Evolutionary conservation across 805 yeast genomes (phyloP), one percentile per base, ranked within the genome.

Genomic region (Candida rishiriensis): DNA sequence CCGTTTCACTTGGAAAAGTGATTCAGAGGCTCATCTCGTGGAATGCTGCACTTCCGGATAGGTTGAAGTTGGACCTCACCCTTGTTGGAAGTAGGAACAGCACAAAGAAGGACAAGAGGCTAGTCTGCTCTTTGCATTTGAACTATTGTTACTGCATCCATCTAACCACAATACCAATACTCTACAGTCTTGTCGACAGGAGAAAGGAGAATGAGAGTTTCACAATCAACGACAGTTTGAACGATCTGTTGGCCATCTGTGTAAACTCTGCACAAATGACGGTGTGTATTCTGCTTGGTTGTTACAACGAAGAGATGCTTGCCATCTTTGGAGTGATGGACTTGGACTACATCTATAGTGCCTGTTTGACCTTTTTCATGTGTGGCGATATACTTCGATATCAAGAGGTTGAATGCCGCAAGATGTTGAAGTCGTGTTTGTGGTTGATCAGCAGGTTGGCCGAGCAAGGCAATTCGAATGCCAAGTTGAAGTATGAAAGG

Each of bases 311-410:
- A 14, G 49, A 49, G 10, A 49, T 52, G 18, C 33, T 59, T 21
- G 64, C 62, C 2, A 41, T 50, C 3, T 57, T 50, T 47, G 64
- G 61, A 18, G 57, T 56, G n/a, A 53, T 59, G 59, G 64, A 59
- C 45, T 46, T 58, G 32, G 62, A 59, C 43, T 59, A 59, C 38
- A 37, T 58, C 17, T 56, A 55, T 41, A 57, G 59, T 39, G 55
- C 62, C 2, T 47, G 56, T 16, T 39, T 58, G 39, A 53, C 62
- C 1, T 55, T 56, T 15, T 58, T 59, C 45, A 56, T 59, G 48
- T 56, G 60, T 43, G 60, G 61, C 13, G 56, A 54, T 40, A 47
- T 59, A 10, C 46, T 57, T 14, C 31, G 46, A 13, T 43, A 52
- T 35, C 50, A 53, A 37, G 16, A 38, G 6, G 44, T 37, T 3